These are phyloP conservation scores for Lactarius akahatsu DNA, from an alignment of 768 basidiomycete species.

Conservation along the genomic window DNA sequence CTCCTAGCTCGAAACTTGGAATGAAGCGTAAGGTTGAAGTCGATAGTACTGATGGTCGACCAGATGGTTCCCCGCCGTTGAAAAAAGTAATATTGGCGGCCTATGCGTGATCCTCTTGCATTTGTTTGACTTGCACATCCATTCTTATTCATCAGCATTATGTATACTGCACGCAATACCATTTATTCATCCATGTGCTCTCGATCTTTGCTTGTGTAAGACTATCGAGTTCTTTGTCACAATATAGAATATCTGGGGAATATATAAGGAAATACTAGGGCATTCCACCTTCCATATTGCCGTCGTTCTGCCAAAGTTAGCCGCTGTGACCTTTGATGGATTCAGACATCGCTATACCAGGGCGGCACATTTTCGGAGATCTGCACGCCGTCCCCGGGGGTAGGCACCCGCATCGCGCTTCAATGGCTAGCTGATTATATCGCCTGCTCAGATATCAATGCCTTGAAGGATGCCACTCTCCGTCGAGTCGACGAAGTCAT, in stretches of 20 bases:
- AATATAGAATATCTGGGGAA: neutral
- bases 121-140: conserved; percentile 10
- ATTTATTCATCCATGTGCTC: conserved; percentile 17
- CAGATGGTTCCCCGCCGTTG: conserved; percentile 56
- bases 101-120: conserved; percentile 27
- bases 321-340: neutral
- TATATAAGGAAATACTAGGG: conserved; percentile 3
- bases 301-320: neutral
- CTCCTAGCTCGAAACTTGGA: conserved; percentile 54
- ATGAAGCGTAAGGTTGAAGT: conserved; percentile 76
- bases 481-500: conserved; percentile 53
- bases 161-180: conserved; percentile 28
- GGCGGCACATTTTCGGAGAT: neutral
- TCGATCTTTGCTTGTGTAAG: conserved; percentile 1
- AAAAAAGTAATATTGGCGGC: conserved; percentile 57
- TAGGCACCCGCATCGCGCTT: neutral
- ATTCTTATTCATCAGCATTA: conserved; percentile 27
- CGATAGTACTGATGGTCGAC: conserved; percentile 36
- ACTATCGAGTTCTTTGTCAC: conserved; percentile 6
- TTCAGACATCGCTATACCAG: neutral
- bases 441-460: conserved; percentile 1
- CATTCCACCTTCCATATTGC: neutral
- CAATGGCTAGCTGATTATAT: neutral
- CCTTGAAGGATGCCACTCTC: conserved; percentile 42
- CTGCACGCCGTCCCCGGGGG: neutral